Percentiles rank a stretch among this genome's conserved stretches.
Evolutionary conservation across 768 basidiomycete species (phyloP).

Genomic region (Suillus occidentalis): DNA sequence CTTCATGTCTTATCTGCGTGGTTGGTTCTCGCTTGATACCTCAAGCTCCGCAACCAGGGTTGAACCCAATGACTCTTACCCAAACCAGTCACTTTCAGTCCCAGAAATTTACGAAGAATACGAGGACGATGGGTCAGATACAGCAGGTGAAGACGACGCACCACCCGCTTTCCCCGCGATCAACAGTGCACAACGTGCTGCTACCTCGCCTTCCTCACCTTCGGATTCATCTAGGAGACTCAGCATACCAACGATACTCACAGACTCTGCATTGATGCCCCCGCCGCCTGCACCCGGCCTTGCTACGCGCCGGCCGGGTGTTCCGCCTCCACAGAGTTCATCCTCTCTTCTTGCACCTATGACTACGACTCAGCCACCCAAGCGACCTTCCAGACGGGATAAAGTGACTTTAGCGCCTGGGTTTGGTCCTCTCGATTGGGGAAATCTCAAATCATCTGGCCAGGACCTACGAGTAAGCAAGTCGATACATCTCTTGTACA

Average conservation of each 20-base stretch:
- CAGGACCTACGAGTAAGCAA: slow-evolving; percentile 68
- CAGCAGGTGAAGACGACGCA: slow-evolving; percentile 49
- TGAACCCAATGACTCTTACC: slow-evolving; percentile 2
- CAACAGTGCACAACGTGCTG: slow-evolving; percentile 68
- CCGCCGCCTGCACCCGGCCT: slow-evolving; percentile 43
- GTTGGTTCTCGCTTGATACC: slow-evolving; percentile 49
- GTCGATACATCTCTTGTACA: neutral
- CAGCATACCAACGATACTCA: slow-evolving; percentile 34
- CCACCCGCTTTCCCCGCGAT: slow-evolving; percentile 77
- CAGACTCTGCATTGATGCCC: slow-evolving; percentile 54
- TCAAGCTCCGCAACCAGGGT: slow-evolving; percentile 10
- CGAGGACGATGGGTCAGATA: slow-evolving; percentile 38
- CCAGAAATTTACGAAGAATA: slow-evolving; percentile 30
- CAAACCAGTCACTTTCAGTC: slow-evolving; percentile 5
- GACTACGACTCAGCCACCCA: slow-evolving; percentile 61
- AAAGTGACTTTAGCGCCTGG: slow-evolving; percentile 93
- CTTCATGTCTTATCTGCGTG: slow-evolving; percentile 52
- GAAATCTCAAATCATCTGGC: slow-evolving; percentile 79
- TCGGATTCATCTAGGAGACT: slow-evolving; percentile 4
- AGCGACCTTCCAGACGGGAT: slow-evolving; percentile 56
- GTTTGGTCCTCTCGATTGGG: slow-evolving; percentile 93
- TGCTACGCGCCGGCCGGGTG: slow-evolving; percentile 37
- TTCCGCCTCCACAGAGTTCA: slow-evolving; percentile 29
- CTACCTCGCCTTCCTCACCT: slow-evolving; percentile 21
- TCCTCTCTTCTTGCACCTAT: slow-evolving; percentile 54